Conservation (phyloP, 345 rosid species). For the Moricandia moricandioides region DNA sequence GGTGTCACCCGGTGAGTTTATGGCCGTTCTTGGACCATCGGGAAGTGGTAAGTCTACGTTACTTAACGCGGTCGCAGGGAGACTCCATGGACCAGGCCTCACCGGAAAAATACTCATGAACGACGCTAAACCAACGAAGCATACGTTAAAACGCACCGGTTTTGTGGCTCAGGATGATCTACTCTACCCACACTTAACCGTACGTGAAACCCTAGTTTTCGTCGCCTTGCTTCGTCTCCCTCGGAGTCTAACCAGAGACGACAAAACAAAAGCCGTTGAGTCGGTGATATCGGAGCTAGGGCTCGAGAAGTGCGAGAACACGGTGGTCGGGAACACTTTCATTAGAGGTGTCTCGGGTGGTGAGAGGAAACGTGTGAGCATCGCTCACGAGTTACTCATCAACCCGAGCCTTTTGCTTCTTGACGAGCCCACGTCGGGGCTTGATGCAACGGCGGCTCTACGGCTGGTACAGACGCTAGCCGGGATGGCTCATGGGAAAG, state of each 20-base stretch:
- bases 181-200: conserved; percentile 90
- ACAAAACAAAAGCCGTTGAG: conserved; percentile 58
- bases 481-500: conserved; percentile 53
- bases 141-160: conserved; percentile 66
- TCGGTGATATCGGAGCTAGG: conserved; percentile 72
- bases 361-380: conserved; percentile 88
- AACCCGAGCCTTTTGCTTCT: conserved; percentile 81
- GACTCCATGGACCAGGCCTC: conserved; percentile 52
- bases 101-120: conserved; percentile 68
- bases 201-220: conserved; percentile 79
- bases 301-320: conserved; percentile 71
- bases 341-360: conserved; percentile 92
- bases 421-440: conserved; percentile 93
- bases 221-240: conserved; percentile 79
- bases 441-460: conserved; percentile 87
- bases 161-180: conserved; percentile 89
- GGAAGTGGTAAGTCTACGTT: conserved; percentile 94
- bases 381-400: conserved; percentile 82
- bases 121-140: conserved; percentile 50
- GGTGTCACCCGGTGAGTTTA: conserved; percentile 81
- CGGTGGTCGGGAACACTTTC: conserved; percentile 82
- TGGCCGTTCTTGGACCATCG: conserved; percentile 90
- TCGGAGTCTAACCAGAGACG: conserved; percentile 41
- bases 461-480: conserved; percentile 58
- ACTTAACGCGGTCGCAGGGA: conserved; percentile 70